Evolutionary conservation across 441 rosid species (phyloP), one percentile per base, ranked within the genome.

Genomic region (Bruguiera hainesii): DNA sequence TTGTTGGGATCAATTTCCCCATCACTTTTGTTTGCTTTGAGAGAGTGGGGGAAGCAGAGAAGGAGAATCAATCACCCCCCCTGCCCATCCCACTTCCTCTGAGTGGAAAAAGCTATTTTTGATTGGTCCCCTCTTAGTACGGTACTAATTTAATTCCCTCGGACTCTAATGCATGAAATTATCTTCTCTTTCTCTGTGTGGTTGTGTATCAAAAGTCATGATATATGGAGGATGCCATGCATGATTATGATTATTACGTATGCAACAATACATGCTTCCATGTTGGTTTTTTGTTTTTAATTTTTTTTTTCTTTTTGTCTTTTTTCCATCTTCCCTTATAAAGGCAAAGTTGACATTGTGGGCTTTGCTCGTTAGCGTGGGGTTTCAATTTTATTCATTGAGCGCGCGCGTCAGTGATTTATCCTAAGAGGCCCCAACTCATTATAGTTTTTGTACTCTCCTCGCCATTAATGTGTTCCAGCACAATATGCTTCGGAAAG

Each of bases 221-320:
- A 70, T 7, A 33, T 33, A 33, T 7, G 7, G 71, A 71, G 70
- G 65, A 82, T 81, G 70, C 80, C 88, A 84, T 87, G 91, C 89
- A 87, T 78, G 77, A 81, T 87, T 78, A 87, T 78, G 77, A 81
- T 87, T 77, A 75, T 83, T 81, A 87, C 87, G 87, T 83, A 77
- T 80, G 74, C 86, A 77, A 67, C 75, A 77, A 74, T 78, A 61
- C 76, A 78, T 73, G 73, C 73, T 67, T 66, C 63, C 69, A 49
- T 66, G 60, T 63, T 10, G 46, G 9, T 9, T 37, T 8, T 8
- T 37, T 2, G 13, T 37, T 37, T 35, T 67, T 66, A 15, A 46
- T 19, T 39, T 19, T 28, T 51, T 59, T 37, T 29, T 28, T 51
- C 55, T 37, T 29, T 56, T 26, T 50, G 8, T 18, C 37, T 1